A percentile compares a stretch with the other conserved stretches of the same genome.
phyloP scores from a whole-genome alignment of 2,329 filamentous ascomycete species.

The Fusarium nanum region DNA sequence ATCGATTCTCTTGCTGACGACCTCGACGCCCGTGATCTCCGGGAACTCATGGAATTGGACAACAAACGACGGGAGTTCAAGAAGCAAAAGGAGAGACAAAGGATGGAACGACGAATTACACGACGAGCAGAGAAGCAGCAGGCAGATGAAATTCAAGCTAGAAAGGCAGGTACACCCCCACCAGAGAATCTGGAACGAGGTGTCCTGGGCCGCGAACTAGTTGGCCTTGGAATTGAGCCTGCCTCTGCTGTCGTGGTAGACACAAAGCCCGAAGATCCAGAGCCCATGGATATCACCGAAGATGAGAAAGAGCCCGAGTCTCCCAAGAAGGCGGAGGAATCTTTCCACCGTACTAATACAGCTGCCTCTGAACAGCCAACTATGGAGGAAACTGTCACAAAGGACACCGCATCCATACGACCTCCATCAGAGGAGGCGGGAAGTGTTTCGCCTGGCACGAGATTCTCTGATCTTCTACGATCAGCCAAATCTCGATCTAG shows the following conservation, averaged over 20 bases:
- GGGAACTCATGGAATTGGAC: conserved; percentile 92
- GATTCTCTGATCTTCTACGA: conserved; percentile 56
- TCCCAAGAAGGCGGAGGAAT: conserved; percentile 42
- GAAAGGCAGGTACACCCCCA: conserved; percentile 62
- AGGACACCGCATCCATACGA: conserved; percentile 36
- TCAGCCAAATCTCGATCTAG: conserved; percentile 62
- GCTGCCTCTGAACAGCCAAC: conserved; percentile 39
- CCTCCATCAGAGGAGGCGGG: conserved; percentile 42
- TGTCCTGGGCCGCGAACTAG: conserved; percentile 67
- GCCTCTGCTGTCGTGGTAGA: conserved; percentile 67
- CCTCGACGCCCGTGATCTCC: conserved; percentile 83
- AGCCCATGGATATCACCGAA: conserved; percentile 43
- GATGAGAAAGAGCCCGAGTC: conserved; percentile 29
- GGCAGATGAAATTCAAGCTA: conserved; percentile 67
- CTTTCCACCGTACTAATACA: conserved; percentile 50
- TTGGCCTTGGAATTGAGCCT: conserved; percentile 68
- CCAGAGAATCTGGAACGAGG: conserved; percentile 70
- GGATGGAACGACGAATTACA: conserved; percentile 72
- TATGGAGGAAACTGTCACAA: conserved; percentile 42
- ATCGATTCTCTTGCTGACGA: conserved; percentile 83
- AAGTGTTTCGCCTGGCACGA: conserved; percentile 41
- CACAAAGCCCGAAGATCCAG: conserved; percentile 56
- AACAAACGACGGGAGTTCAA: conserved; percentile 82
- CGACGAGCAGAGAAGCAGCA: conserved; percentile 75
- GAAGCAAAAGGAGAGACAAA: conserved; percentile 74